phyloP scores from a whole-genome alignment of 495 filamentous ascomycete species.

The Mycothermus thermophilus region DNA sequence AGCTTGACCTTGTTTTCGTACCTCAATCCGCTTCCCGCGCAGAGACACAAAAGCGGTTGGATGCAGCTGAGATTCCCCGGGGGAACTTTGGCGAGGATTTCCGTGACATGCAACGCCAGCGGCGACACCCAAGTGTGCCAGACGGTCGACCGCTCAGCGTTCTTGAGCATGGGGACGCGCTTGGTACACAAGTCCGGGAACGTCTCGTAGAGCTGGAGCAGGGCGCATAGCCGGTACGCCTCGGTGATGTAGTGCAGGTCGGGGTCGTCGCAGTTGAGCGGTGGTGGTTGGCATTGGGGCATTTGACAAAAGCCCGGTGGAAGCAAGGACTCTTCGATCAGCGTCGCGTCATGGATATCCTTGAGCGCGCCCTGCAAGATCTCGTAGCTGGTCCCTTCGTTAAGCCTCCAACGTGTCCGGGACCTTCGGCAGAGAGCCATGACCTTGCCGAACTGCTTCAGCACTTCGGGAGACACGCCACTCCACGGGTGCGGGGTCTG shows the following conservation, averaged over 20 bases:
- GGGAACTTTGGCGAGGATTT: constrained; percentile 13
- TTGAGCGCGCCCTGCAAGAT: constrained; percentile 18
- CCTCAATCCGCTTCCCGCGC: constrained; percentile 20
- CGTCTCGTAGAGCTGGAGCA: constrained; percentile 21
- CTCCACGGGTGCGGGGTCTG: constrained; percentile 16
- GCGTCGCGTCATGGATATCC: constrained; percentile 18
- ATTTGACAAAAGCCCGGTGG: too few species aligned
- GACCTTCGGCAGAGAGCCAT: constrained; percentile 20
- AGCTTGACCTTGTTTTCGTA: constrained; percentile 15
- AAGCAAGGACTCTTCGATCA: constrained; percentile 15
- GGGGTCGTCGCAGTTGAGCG: neutral
- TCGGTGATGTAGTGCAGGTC: constrained; percentile 14
- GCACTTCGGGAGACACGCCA: constrained; percentile 16
- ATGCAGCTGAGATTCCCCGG: constrained; percentile 16
- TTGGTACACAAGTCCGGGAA: constrained; percentile 19
- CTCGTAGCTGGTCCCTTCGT: constrained; percentile 17
- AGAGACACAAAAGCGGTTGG: constrained; percentile 22
- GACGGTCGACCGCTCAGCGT: constrained; percentile 6
- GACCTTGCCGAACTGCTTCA: constrained; percentile 22
- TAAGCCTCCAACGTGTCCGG: constrained; percentile 19
- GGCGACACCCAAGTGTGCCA: constrained; percentile 18
- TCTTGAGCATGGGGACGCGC: constrained; percentile 10
- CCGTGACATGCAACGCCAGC: constrained; percentile 14
- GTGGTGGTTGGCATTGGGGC: constrained; percentile 5
- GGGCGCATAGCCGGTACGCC: constrained; percentile 19